phyloP scores from a whole-genome alignment of 2,329 filamentous ascomycete genomes.

The Teratosphaeria gauchensis region DNA sequence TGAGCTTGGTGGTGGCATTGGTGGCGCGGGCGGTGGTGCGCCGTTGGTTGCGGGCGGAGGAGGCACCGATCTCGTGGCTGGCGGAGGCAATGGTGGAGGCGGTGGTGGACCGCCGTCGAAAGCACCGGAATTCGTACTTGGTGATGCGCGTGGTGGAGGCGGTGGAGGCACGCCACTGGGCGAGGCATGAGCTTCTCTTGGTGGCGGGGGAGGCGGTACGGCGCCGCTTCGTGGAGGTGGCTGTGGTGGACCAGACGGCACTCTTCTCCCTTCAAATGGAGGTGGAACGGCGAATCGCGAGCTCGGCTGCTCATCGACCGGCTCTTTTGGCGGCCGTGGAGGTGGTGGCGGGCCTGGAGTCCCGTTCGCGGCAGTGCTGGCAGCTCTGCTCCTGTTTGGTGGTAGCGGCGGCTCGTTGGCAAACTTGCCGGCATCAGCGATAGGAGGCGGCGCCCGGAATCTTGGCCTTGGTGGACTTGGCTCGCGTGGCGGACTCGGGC shows the following conservation, averaged over 20 bases:
- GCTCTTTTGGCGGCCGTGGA: conserved; percentile 41
- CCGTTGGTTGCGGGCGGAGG: conserved; percentile 1
- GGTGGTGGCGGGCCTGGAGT: conserved; percentile 36
- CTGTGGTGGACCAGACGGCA: conserved; percentile 57
- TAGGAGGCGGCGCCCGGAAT: conserved; percentile 77
- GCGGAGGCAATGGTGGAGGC: conserved; percentile 20
- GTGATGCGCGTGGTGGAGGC: conserved; percentile 52
- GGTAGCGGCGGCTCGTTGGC: conserved; percentile 43
- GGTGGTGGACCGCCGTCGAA: conserved; percentile 25
- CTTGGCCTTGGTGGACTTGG: conserved; percentile 59
- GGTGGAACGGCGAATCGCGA: conserved; percentile 66
- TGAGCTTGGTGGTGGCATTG: conserved; percentile 15
- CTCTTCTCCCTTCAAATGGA: conserved; percentile 58
- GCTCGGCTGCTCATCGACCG: conserved; percentile 50
- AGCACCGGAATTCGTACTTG: conserved; percentile 36
- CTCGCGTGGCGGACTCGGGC: conserved; percentile 52
- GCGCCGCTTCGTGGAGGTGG: conserved; percentile 51
- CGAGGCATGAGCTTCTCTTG: conserved; percentile 47
- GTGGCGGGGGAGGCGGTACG: conserved; percentile 50
- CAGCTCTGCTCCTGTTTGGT: conserved; percentile 47
- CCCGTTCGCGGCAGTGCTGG: conserved; percentile 15
- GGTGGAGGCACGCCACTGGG: conserved; percentile 25
- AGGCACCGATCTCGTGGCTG: conserved; percentile 4
- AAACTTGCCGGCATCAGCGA: conserved; percentile 84
- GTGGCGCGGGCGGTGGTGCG: neutral